phyloP scores from a whole-genome alignment of 768 basidiomycete species.

The Boletus speciosus region DNA sequence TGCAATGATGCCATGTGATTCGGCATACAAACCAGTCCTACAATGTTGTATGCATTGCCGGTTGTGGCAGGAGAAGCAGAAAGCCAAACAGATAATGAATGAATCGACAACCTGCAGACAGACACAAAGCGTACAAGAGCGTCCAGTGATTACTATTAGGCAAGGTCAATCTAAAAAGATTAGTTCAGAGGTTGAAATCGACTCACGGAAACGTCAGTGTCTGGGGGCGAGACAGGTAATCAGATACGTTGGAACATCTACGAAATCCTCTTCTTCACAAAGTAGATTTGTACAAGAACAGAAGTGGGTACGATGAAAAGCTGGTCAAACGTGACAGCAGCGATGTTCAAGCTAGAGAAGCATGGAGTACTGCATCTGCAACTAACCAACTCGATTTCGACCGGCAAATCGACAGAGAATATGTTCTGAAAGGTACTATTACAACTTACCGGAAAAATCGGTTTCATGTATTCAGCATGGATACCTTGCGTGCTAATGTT shows the following conservation, averaged over 20 bases:
- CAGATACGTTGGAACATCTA: not conserved
- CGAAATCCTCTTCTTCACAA: not conserved
- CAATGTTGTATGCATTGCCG: not conserved
- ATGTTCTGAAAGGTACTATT: not conserved
- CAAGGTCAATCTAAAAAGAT: not conserved
- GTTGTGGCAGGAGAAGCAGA: not conserved
- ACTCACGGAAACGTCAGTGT: constrained; percentile 86
- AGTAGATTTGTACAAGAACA: not conserved
- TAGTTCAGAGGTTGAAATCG: not conserved
- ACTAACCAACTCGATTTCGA: not conserved
- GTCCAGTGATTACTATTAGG: constrained; percentile 78
- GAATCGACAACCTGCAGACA: not conserved
- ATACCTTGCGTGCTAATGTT: constrained; percentile 73
- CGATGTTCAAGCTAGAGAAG: not conserved
- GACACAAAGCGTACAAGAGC: constrained; percentile 50
- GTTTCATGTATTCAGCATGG: constrained; percentile 75
- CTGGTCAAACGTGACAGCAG: not conserved
- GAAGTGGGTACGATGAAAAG: not conserved
- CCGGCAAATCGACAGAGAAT: not conserved
- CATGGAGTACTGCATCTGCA: not conserved
- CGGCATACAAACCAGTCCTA: constrained; percentile 84
- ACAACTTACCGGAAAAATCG: constrained; percentile 73
- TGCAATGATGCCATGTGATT: constrained; percentile 84
- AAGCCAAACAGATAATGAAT: not conserved
- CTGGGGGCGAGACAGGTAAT: constrained; percentile 33